Evolutionary conservation across 139 green algal genomes (phyloP), one percentile per base, ranked within the genome.

Genomic region (Eudorina sp.): DNA sequence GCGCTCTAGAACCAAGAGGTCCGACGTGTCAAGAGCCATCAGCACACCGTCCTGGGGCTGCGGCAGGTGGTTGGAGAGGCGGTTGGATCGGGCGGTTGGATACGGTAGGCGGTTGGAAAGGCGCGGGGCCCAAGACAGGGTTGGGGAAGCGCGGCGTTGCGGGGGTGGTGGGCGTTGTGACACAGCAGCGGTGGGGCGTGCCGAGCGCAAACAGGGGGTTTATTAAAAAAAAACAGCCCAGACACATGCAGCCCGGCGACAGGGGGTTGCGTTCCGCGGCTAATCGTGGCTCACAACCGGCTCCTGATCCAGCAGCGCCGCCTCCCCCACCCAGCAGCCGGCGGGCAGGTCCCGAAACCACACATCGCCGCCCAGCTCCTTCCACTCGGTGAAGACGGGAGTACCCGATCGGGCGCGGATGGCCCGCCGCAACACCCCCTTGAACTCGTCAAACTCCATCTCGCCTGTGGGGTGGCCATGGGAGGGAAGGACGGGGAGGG

Each of bases 361-460:
- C 85, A 86, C 45, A 3, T 25, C 60, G 0, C 43, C 48, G 29
- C 21, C 38, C 62, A 31, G 34, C 72, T 89, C 84, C 36, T 77
- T 48, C 68, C 83, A 73, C 7, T 62, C 53, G 25, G 40, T 46
- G 11, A 81, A 48, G 38, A 14, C 36, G 38, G 40, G 40, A 1
- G 16, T 13, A 2, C 34, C 53, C 19, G 8, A 25, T 3, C 45
- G 40, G 46, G 60, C 38, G 41, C 89, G 58, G 29, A 58, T 88
- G 40, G 75, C 62, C 69, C 74, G 88, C 5, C 55, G 77, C 41
- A 92, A 60, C 25, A 93, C 89, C 0, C 78, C 53, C 60, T 80
- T 77, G 77, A 94, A 94, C 86, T 92, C 89, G 4, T 81, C 53
- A 84, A 91, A 94, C 53, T 93, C 89, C 27, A 94, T 90, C 53